Evolutionary conservation across 2,329 filamentous ascomycete species (phyloP), one percentile per base, ranked within the genome.

Genomic region (Colletotrichum chrysophilum): DNA sequence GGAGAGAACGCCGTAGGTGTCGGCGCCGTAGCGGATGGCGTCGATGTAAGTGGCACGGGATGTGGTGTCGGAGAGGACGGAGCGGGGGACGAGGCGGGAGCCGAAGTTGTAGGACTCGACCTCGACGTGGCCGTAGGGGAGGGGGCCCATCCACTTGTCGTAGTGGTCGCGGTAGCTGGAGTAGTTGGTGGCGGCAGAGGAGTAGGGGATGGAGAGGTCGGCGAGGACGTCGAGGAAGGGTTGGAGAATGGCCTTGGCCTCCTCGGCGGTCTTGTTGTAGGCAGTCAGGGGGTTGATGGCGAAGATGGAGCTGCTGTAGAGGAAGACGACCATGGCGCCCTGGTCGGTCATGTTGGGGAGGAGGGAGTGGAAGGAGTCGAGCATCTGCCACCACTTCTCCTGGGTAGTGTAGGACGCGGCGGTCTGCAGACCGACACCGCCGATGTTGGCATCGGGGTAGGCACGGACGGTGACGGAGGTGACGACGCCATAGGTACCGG

Each of bases 401-500:
- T 77, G 78, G 12, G 73, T 72, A 28, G 77, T 77, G 70, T 77
- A 76, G 5, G 73, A 66, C 24, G 69, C 71, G 7, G 74, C 76
- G 3, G 26, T 80, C 81, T 83, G 10, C 70, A 91, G 79, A 6
- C 84, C 86, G 2, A 87, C 85, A 3, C 86, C 89, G 2, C 86
- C 84, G 5, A 88, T 84, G 0, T 81, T 80, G 8, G 80, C 80
- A 71, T 88, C 86, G 1, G 84, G 82, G 79, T 91, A 85, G 2
- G 88, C 86, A 76, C 88, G 89, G 55, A 88, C 84, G 0, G 89
- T 92, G 80, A 92, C 85, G 3, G 88, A 90, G 18, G 87, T 81
- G 3, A 93, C 89, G 3, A 93, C 85, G 3, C 86, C 91, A 77
- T 89, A 93, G 34, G 87, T 92, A 18, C 91, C 90, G 12, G 87